Percentiles rank a stretch among this genome's conserved stretches.
These are phyloP conservation scores for Chrysanthemum makinoi DNA, from an alignment of 129 eudicot genomes.

Conservation along the genomic window DNA sequence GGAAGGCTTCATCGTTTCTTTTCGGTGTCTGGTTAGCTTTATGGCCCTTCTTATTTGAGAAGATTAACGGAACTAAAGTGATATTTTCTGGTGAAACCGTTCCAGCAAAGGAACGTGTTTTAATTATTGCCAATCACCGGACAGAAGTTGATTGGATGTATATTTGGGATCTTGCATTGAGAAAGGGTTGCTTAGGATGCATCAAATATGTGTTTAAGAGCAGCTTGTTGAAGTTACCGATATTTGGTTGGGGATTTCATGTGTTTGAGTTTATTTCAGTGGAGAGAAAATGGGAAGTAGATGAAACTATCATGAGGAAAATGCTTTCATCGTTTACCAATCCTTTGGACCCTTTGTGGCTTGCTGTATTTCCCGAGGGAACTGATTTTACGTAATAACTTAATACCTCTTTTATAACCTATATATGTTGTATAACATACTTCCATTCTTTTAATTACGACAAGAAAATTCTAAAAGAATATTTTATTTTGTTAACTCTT, in stretches of 20 bases:
- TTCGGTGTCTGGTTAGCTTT: constrained; percentile 79
- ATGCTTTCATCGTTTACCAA: constrained; percentile 55
- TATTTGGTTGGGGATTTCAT: constrained; percentile 87
- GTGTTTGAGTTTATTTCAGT: constrained; percentile 83
- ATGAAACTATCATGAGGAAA: constrained; percentile 55
- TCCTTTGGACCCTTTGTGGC: constrained; percentile 72
- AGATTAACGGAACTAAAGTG: constrained; percentile 71
- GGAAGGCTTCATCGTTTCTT: constrained; percentile 47
- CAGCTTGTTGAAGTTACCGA: constrained; percentile 81
- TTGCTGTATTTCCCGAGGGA: constrained; percentile 89
- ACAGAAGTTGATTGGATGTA: constrained; percentile 99
- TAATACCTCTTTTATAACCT: constrained; percentile 15
- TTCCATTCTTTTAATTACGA: neutral
- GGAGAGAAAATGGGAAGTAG: constrained; percentile 85
- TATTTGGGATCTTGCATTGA: constrained; percentile 76
- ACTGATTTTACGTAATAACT: constrained; percentile 75
- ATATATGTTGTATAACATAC: neutral
- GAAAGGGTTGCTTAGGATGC: constrained; percentile 73
- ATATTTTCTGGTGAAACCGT: constrained; percentile 75
- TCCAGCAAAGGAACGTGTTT: constrained; percentile 65
- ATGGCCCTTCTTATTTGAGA: constrained; percentile 89
- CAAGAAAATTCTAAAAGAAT: neutral
- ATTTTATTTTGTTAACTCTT: neutral
- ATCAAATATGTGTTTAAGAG: constrained; percentile 82
- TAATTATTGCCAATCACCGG: constrained; percentile 81